A percentile compares a stretch with the other conserved stretches of the same genome.
phyloP scores from a whole-genome alignment of 805 yeast species.

The Metschnikowia cerradonensis region DNA sequence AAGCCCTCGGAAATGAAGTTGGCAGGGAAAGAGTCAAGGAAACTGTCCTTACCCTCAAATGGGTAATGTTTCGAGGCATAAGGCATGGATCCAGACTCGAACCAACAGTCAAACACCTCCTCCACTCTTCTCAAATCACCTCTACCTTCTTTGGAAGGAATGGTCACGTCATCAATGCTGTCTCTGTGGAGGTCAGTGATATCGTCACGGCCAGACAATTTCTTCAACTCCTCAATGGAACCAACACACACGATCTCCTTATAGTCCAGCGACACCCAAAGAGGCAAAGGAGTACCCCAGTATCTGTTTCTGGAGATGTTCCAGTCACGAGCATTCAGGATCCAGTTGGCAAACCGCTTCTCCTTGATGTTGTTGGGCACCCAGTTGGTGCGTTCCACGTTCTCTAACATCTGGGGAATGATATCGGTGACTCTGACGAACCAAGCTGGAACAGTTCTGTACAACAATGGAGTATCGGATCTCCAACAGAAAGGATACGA shows the following conservation, averaged over 20 bases:
- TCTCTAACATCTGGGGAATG: slow-evolving; percentile 83
- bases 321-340: slow-evolving; percentile 99
- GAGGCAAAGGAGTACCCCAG: slow-evolving; percentile 99
- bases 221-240: slow-evolving; percentile 79
- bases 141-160: slow-evolving; percentile 87
- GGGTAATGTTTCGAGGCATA: slow-evolving; percentile 97
- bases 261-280: slow-evolving; percentile 93
- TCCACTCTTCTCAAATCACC: slow-evolving; percentile 86
- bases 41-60: slow-evolving; percentile 74
- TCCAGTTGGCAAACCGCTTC: slow-evolving; percentile 96
- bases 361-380: slow-evolving; percentile 89
- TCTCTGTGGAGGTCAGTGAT: slow-evolving; percentile 95
- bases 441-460: slow-evolving; percentile 98
- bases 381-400: slow-evolving; percentile 88
- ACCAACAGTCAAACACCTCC: slow-evolving; percentile 99
- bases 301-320: slow-evolving; percentile 96
- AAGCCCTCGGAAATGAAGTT: slow-evolving; percentile 98
- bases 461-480: slow-evolving; percentile 95
- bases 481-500: slow-evolving; percentile 99
- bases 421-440: slow-evolving; percentile 85
- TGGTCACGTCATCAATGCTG: slow-evolving; percentile 82
- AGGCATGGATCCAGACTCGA: slow-evolving; percentile 99
- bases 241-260: slow-evolving; percentile 93
- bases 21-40: slow-evolving; percentile 82
- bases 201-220: slow-evolving; percentile 74